Conservation (phyloP, 1,284 basidiomycete genomes). For the Rhodotorula sp. region DNA sequence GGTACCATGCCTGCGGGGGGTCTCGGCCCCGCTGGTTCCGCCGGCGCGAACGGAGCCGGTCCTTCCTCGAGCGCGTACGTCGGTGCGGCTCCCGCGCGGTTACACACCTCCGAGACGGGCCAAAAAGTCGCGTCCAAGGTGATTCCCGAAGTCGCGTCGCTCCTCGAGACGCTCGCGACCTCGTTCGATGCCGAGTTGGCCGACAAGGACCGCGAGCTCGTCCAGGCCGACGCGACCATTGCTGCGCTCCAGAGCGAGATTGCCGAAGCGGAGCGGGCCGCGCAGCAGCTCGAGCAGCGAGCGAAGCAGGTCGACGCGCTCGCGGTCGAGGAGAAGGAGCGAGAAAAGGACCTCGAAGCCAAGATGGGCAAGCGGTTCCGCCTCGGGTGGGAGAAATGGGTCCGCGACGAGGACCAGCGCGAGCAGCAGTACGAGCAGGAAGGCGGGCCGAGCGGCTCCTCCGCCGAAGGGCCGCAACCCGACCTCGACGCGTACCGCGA, state of each 20-base stretch:
- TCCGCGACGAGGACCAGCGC: slow-evolving; percentile 75
- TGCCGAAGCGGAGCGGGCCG: slow-evolving; percentile 75
- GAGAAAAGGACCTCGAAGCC: slow-evolving; percentile 67
- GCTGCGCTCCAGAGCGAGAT: slow-evolving; percentile 89
- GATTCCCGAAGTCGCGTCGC: slow-evolving; percentile 76
- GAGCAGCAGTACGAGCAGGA: slow-evolving; percentile 57
- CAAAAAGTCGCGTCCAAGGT: slow-evolving; percentile 82
- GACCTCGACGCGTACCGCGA: slow-evolving; percentile 48
- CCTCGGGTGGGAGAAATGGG: slow-evolving; percentile 88
- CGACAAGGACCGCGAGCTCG: slow-evolving; percentile 87
- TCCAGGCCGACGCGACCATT: slow-evolving; percentile 84
- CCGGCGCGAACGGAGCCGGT: background rate
- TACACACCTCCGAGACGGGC: slow-evolving; percentile 84
- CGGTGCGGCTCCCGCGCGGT: slow-evolving; percentile 51
- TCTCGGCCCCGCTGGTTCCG: background rate
- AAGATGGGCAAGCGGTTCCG: slow-evolving; percentile 79
- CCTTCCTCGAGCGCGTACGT: background rate
- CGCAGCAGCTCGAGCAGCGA: slow-evolving; percentile 66
- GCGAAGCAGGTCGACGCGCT: slow-evolving; percentile 58
- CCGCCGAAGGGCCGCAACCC: slow-evolving; percentile 27
- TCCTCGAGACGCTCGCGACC: slow-evolving; percentile 86
- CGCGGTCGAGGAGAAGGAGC: slow-evolving; percentile 59
- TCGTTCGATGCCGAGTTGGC: slow-evolving; percentile 90
- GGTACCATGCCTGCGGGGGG: background rate
- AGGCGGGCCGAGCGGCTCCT: background rate